phyloP scores from a whole-genome alignment of 345 rosid genomes.

The Gossypium herbaceum region DNA sequence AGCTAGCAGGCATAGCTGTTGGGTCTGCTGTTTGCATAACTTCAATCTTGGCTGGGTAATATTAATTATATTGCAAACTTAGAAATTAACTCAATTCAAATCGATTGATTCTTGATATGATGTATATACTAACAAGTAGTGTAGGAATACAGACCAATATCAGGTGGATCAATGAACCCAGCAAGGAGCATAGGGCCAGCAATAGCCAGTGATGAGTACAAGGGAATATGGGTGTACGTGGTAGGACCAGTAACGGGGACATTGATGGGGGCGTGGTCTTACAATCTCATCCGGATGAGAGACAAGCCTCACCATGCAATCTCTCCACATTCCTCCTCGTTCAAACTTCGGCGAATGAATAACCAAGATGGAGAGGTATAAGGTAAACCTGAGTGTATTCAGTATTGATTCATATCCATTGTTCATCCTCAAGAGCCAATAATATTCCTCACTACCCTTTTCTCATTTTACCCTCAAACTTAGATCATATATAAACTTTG shows the following conservation, averaged over 20 bases:
- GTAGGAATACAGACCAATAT: constrained; percentile 38
- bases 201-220: constrained; percentile 41
- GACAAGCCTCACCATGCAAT: constrained; percentile 25
- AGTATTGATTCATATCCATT: too few relatives aligned
- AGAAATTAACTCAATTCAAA: too few relatives aligned
- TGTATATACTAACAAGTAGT: constrained; percentile 11
- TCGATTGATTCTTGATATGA: background rate
- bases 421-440: too few relatives aligned
- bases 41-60: constrained; percentile 53
- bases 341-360: constrained; percentile 24
- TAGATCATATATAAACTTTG: too few relatives aligned
- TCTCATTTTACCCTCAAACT: too few relatives aligned
- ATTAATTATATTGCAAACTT: background rate
- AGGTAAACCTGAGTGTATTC: background rate
- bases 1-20: constrained; percentile 54
- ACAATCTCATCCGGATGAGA: constrained; percentile 28
- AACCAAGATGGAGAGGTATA: constrained; percentile 15
- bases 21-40: constrained; percentile 55
- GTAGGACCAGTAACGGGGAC: constrained; percentile 47
- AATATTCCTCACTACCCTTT: too few relatives aligned
- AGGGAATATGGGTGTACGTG: constrained; percentile 48
- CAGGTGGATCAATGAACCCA: constrained; percentile 63
- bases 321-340: constrained; percentile 25
- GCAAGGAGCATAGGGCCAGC: constrained; percentile 54
- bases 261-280: constrained; percentile 37